Conservation (phyloP, 2,329 filamentous ascomycete genomes). For the Fusarium humuli region DNA sequence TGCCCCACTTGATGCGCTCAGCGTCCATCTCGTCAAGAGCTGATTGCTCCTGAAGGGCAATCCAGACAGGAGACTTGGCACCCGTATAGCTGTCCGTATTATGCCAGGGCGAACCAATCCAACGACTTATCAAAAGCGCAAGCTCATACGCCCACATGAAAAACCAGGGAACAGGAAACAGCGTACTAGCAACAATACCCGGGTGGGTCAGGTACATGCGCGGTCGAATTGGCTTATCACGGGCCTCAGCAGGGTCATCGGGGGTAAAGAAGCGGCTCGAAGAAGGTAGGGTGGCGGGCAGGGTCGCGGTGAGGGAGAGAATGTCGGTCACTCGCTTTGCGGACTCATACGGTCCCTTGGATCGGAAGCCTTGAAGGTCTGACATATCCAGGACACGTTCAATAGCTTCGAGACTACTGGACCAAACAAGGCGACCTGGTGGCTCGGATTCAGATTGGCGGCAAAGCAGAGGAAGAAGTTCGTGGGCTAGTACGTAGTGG, state of each 20-base stretch:
- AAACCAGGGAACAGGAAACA: conserved; percentile 79
- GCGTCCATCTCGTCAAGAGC: conserved; percentile 67
- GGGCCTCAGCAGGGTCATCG: conserved; percentile 38
- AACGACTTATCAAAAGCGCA: conserved; percentile 77
- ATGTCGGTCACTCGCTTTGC: conserved; percentile 90
- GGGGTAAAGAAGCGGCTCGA: conserved; percentile 67
- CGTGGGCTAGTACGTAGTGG: conserved; percentile 89
- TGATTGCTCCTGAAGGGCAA: conserved; percentile 75
- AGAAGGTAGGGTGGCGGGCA: conserved; percentile 71
- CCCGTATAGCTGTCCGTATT: conserved; percentile 79
- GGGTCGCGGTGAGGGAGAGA: conserved; percentile 76
- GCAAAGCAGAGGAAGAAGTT: conserved; percentile 79
- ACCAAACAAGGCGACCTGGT: conserved; percentile 83
- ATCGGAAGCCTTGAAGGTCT: conserved; percentile 81
- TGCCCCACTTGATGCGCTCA: conserved; percentile 84
- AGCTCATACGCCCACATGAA: conserved; percentile 76
- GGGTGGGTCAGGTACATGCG: conserved; percentile 85
- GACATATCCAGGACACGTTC: conserved; percentile 65
- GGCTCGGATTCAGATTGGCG: conserved; percentile 55
- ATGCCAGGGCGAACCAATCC: conserved; percentile 91
- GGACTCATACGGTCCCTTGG: conserved; percentile 79
- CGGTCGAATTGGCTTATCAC: conserved; percentile 56
- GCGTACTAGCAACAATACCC: conserved; percentile 83
- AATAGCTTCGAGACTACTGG: conserved; percentile 81
- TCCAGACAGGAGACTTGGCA: conserved; percentile 80